A percentile compares a stretch with the other conserved stretches of the same genome.
phyloP scores from a whole-genome alignment of 2,329 filamentous ascomycete genomes.

The Xylariales sp. region DNA sequence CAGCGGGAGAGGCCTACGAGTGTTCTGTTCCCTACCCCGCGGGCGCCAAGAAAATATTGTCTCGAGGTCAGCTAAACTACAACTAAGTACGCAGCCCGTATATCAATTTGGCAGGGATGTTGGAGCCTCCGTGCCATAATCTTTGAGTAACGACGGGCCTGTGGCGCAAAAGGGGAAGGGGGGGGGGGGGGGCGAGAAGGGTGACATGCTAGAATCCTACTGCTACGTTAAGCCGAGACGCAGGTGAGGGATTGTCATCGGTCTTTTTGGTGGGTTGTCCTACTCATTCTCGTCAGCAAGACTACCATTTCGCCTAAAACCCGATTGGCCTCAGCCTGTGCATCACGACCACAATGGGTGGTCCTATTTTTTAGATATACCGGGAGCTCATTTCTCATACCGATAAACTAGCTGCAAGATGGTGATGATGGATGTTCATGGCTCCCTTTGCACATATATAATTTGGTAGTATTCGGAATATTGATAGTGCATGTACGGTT shows the following conservation, averaged over 20 bases:
- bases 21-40: constrained; percentile 30
- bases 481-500: background rate
- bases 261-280: background rate
- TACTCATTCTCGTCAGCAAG: constrained; percentile 17
- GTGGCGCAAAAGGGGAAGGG: background rate
- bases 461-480: no score
- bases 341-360: constrained; percentile 11
- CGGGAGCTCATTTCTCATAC: constrained; percentile 6
- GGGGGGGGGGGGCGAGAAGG: constrained; percentile 2
- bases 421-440: background rate
- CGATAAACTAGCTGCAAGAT: background rate
- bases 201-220: constrained; percentile 1
- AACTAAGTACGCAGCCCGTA: background rate
- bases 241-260: background rate
- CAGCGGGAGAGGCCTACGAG: background rate
- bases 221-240: background rate
- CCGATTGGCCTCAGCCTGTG: constrained; percentile 22
- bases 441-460: background rate
- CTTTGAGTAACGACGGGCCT: constrained; percentile 5
- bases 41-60: constrained; percentile 21
- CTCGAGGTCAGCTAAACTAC: background rate
- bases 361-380: constrained; percentile 7
- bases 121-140: constrained; percentile 8
- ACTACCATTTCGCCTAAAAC: constrained; percentile 9
- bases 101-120: constrained; percentile 17